phyloP scores from a whole-genome alignment of 371 early-diverging fungal species.

The Cladochytrium tenue region DNA sequence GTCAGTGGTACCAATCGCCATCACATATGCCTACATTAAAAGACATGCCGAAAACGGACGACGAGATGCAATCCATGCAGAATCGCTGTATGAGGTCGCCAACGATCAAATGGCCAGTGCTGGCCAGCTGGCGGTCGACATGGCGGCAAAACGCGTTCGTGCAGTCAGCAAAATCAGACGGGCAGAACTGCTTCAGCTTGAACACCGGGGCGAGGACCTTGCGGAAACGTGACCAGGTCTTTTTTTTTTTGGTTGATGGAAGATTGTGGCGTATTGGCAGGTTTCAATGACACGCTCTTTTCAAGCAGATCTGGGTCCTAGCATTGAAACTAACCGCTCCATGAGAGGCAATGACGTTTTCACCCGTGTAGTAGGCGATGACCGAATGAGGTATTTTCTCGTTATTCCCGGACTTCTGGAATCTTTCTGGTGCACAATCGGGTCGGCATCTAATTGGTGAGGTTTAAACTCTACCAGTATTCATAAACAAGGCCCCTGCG shows the following conservation, averaged over 20 bases:
- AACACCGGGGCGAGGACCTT: background rate
- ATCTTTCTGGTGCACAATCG: background rate
- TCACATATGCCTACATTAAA: background rate
- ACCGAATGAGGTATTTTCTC: background rate
- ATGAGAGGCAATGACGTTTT: conserved; percentile 2
- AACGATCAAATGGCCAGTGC: background rate
- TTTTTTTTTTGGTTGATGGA: too few relatives aligned
- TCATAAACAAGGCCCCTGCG: conserved; percentile 1
- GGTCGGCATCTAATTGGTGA: background rate
- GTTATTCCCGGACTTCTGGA: conserved; percentile 7
- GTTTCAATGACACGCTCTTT: too few relatives aligned
- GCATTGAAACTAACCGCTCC: background rate
- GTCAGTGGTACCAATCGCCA: too few relatives aligned
- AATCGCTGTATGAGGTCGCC: conserved; percentile 3
- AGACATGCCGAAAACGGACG: background rate
- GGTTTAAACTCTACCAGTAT: background rate
- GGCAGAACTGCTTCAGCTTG: background rate
- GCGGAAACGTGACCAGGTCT: background rate
- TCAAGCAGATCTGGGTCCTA: too few relatives aligned
- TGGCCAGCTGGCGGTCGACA: background rate
- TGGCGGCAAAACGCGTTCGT: background rate
- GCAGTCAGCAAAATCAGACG: background rate
- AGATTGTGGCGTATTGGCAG: too few relatives aligned
- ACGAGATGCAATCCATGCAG: background rate
- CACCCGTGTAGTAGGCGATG: conserved; percentile 8